A percentile compares a stretch with the other conserved stretches of the same genome.
Evolutionary conservation across 768 basidiomycete species (phyloP).

Genomic region (Tylopilus vinaceipallidus): DNA sequence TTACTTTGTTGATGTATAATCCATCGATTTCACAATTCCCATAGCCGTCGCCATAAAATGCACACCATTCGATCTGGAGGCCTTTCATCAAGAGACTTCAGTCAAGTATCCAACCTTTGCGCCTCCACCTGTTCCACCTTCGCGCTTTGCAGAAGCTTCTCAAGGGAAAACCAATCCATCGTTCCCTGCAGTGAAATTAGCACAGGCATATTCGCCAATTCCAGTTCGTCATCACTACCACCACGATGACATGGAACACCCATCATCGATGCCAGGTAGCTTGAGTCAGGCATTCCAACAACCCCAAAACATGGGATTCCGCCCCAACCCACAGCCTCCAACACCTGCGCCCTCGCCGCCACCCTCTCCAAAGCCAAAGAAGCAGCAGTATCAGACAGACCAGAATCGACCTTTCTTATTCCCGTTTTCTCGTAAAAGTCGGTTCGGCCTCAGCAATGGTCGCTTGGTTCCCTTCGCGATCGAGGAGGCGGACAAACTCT

Average conservation of each 20-base stretch:
- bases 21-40: slow-evolving; percentile 6
- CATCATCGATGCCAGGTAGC: slow-evolving; percentile 39
- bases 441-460: slow-evolving; percentile 48
- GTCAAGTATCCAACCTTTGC: slow-evolving; percentile 96
- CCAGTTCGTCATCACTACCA: slow-evolving; percentile 95
- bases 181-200: slow-evolving; percentile 61
- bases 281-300: slow-evolving; percentile 36
- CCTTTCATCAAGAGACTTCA: slow-evolving; percentile 86
- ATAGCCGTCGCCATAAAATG: slow-evolving; percentile 76
- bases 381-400: slow-evolving; percentile 98
- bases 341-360: slow-evolving; percentile 93
- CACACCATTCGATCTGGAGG: slow-evolving; percentile 85
- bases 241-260: slow-evolving; percentile 68
- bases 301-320: slow-evolving; percentile 26
- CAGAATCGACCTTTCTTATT: slow-evolving; percentile 92
- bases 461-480: slow-evolving; percentile 92
- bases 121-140: slow-evolving; percentile 48
- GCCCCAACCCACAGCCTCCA: slow-evolving; percentile 60
- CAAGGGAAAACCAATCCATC: slow-evolving; percentile 30
- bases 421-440: slow-evolving; percentile 76
- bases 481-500: slow-evolving; percentile 91
- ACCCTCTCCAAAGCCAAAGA: slow-evolving; percentile 86
- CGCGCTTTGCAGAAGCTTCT: slow-evolving; percentile 26
- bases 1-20: slow-evolving; percentile 7
- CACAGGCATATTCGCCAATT: slow-evolving; percentile 90